Conservation (phyloP, 306 rosid species). For the Morella rubra region DNA sequence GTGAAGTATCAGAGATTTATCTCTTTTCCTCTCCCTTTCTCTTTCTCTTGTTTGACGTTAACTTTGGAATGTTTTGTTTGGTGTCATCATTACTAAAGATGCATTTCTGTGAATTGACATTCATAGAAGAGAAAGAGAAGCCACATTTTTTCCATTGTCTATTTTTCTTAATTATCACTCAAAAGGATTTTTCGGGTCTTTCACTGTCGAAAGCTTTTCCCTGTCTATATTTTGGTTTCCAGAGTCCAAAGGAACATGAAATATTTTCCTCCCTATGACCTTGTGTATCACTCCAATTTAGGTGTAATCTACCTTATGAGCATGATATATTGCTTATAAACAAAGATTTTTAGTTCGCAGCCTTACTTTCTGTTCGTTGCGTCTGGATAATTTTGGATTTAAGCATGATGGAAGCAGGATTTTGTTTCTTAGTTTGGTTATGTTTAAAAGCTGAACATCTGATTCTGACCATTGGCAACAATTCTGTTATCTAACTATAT, state of each 20-base stretch:
- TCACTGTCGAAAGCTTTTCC: neutral
- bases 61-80: neutral
- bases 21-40: too few relatives aligned
- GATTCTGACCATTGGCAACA: constrained; percentile 8
- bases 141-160: neutral
- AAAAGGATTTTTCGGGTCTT: neutral
- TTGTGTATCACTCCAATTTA: neutral
- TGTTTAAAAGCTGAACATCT: neutral
- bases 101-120: neutral
- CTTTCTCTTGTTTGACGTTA: neutral
- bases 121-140: neutral
- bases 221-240: neutral
- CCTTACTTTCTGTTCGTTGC: neutral
- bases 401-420: neutral
- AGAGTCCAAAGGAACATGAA: neutral
- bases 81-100: neutral
- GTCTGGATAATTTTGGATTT: neutral
- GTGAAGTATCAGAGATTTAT: neutral
- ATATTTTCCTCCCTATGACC: neutral
- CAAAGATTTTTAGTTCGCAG: neutral
- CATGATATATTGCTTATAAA: neutral
- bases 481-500: constrained; percentile 28
- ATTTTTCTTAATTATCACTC: neutral
- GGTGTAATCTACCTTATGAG: neutral
- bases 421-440: neutral